These are phyloP conservation scores for Diaporthe aspalathi DNA, from an alignment of 2,329 filamentous ascomycete genomes.

Conservation along the genomic window DNA sequence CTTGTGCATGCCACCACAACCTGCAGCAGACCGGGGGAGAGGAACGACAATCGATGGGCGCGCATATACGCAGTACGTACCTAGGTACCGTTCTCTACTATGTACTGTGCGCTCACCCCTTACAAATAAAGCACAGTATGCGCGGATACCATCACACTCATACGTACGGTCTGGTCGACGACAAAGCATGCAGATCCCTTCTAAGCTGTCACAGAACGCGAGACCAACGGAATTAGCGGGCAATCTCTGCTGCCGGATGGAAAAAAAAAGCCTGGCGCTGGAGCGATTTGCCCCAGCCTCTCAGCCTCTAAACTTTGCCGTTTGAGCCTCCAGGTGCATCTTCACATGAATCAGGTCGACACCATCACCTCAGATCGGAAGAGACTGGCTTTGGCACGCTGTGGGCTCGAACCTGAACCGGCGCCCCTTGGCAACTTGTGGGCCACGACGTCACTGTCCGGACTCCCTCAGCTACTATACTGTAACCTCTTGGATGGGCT, in stretches of 20 bases:
- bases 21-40: not conserved
- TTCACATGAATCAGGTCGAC: conserved; percentile 28
- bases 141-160: too few species aligned
- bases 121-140: not conserved
- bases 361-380: conserved; percentile 2
- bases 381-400: not conserved
- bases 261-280: not conserved
- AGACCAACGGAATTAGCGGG: not conserved
- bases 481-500: conserved; percentile 4
- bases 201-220: not conserved
- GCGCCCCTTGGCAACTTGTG: conserved; percentile 24
- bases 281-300: not conserved
- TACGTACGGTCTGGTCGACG: not conserved
- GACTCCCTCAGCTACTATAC: conserved; percentile 16
- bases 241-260: conserved; percentile 8
- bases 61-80: too few species aligned
- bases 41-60: not conserved
- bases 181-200: conserved; percentile 11
- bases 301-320: not conserved
- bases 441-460: conserved; percentile 29
- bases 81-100: not conserved
- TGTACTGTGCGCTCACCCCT: not conserved
- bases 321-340: not conserved
- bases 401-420: not conserved
- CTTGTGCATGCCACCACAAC: conserved; percentile 1